Percentiles rank a stretch among this genome's conserved stretches.
phyloP scores from a whole-genome alignment of 1,139 yeast species.

The Yamadazyma dushanensis region DNA sequence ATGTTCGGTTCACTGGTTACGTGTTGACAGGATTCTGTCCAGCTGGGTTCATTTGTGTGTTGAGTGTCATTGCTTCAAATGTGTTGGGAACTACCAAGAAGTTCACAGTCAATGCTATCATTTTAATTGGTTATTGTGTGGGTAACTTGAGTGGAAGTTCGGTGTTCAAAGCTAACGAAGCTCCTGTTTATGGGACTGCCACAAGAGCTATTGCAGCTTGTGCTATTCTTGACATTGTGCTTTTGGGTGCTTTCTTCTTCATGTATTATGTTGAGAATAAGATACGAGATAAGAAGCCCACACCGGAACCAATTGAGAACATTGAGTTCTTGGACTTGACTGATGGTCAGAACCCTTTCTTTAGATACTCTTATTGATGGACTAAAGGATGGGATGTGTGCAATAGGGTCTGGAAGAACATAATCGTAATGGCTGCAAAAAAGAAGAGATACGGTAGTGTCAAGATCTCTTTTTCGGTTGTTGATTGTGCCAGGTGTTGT shows the following conservation, averaged over 20 bases:
- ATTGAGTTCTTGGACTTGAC: constrained; percentile 64
- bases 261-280: constrained; percentile 31
- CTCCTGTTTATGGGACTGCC: constrained; percentile 54
- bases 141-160: constrained; percentile 77
- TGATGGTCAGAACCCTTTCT: constrained; percentile 63
- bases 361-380: constrained; percentile 46
- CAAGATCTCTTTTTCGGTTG: too few species aligned
- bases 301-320: constrained; percentile 33
- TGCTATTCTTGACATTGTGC: constrained; percentile 23
- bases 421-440: constrained; percentile 3
- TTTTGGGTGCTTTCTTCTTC: constrained; percentile 24
- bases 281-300: constrained; percentile 24
- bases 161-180: constrained; percentile 52
- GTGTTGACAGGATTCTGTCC: constrained; percentile 26
- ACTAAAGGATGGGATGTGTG: too few species aligned
- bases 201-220: constrained; percentile 37
- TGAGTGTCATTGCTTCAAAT: constrained; percentile 53
- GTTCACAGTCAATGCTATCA: constrained; percentile 57
- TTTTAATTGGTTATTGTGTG: constrained; percentile 61
- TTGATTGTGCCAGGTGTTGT: too few species aligned
- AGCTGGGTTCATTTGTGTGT: constrained; percentile 47
- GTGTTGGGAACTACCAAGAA: constrained; percentile 74
- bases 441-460: too few species aligned
- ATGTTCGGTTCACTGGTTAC: constrained; percentile 46
- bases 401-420: too few species aligned